Base-by-base conservation (phyloP, 805 yeast genomes). In the Starmerella roubikii region DNA sequence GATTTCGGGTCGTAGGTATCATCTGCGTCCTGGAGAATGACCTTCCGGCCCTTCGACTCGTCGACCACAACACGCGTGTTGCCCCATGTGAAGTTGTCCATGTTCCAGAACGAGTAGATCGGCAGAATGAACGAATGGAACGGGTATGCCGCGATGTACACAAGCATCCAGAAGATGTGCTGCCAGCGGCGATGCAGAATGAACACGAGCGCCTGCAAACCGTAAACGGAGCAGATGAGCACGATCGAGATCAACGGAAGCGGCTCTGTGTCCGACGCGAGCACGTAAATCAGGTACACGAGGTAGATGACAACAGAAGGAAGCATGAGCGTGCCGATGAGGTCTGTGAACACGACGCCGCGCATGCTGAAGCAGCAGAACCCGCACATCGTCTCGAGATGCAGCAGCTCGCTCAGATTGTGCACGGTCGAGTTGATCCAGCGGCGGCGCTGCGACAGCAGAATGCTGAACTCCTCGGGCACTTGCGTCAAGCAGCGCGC, bases 381-480 rank as follows among this genome's bases (percentile, higher is more conserved):
- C 35, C 79, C 79, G 59, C 79, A 73, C 62, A 73, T 67, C 43
- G 72, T 72, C 23, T 65, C 62, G 31, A 72, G 67, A 48, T 71
- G 62, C 29, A 71, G 65, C 48, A 73, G 65, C 57, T 73, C 79
- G 54, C 68, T 60, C 54, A 73, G 66, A 49, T 73, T 73, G 56
- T 73, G 79, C 23, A 73, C 76, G 0, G 79, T 73, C 7, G 78
- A 74, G 54, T 73, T 73, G 51, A 73, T 73, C 79, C 79, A 73
- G 46, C 79, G 72, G 66, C 98, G 79, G 65, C 98, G 76, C 63
- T 88, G 98, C 32, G 93, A 74, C 35, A 88, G 80, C 53, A 91
- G 83, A 53, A 91, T 96, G 13, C 93, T 78, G 35, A 86, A 69
- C 18, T 70, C 68, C 41, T 67, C 73, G 1, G 79, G 79, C 3